Evolutionary conservation across 2,329 filamentous ascomycete genomes (phyloP), one percentile per base, ranked within the genome.

Genomic region (Fusarium buharicum): DNA sequence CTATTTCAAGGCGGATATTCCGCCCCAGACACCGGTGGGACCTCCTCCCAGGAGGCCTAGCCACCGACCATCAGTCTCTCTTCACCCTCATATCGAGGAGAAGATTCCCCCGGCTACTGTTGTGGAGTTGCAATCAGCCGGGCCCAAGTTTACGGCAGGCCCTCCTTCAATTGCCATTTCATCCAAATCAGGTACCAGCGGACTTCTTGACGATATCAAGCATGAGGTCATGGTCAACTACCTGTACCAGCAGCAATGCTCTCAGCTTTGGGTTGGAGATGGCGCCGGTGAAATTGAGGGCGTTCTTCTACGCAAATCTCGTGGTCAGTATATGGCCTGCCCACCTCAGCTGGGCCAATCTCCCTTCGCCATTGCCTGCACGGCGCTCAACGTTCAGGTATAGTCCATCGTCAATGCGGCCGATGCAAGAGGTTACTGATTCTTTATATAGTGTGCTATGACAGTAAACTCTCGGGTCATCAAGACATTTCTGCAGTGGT

Each of bases 221-320:
- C 88, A 92, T 70, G 90, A 93, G 74, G 88, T 93, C 59, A 93
- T 93, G 90, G 89, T 91, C 58, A 92, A 91, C 76, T 92, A 91
- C 73, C 80, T 93, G 22, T 92, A 92, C 75, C 90, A 93, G 74
- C 89, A 93, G 73, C 90, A 92, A 76, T 92, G 89, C 70, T 84
- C 85, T 12, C 84, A 86, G 59, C 81, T 92, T 30, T 93, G 90
- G 90, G 86, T 92, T 17, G 86, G 85, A 28, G 88, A 91, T 67
- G 85, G 84, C 31, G 87, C 82, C 44, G 88, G 88, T 12, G 84
- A 89, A 64, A 75, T 86, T 6, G 90, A 93, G 73, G 91, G 91
- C 64, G 89, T 92, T 24, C 76, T 93, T 17, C 77, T 93, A 43
- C 84, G 90, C 63, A 92, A 91, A 70, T 73, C 81, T 16, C 84